Base-by-base conservation (phyloP, 176 grass and related monocot genomes). In the Eragrostis nindensis region DNA sequence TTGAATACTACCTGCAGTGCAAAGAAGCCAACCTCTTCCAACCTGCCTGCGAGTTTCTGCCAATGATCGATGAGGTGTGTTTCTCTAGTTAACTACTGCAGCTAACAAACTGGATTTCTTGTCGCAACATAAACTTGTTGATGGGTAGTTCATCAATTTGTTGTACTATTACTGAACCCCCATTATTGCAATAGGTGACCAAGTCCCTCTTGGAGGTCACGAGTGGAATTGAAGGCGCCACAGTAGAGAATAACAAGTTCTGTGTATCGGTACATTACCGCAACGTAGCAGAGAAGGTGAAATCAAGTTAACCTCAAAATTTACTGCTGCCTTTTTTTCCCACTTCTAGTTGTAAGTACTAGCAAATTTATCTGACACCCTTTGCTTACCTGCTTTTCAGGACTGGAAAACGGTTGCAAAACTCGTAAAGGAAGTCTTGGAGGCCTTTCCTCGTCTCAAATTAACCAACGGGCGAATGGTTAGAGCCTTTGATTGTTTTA, bases 251-350 rank as follows among this genome's bases (percentile, higher is more conserved):
- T 68, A 99, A 99, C 81, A 95, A 99, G 44, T 99, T 99, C 41
- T 95, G 96, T 76, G 86, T 88, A 53, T 95, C 96, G 65, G 92
- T 99, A 32, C 96, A 99, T 78, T 99, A 99, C 59, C 96, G 96
- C 30, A 91, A 93, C 64, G 96, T 99, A 49, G 79, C 89, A 68
- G 84, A 91, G 47, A 93, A 95, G 92, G 96, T 95, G 81, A 63
- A 12, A 26, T n/a, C n/a, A 14, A 45, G 4, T 30, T 36, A 4
- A 11, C 15, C 44, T 56, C 21, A 18, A 40, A n/a, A 17, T 47
- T 17, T 18, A 30, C 10, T 15, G 19, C 41, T 61, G 36, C 7
- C 18, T 46, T 10, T 19, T 21, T 54, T 48, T 32, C 45, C 32
- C 15, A n/a, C n/a, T n/a, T n/a, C n/a, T n/a, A n/a, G n/a, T 76